Base-by-base conservation (phyloP, 257 asterid species). In the Lycium ferocissimum region DNA sequence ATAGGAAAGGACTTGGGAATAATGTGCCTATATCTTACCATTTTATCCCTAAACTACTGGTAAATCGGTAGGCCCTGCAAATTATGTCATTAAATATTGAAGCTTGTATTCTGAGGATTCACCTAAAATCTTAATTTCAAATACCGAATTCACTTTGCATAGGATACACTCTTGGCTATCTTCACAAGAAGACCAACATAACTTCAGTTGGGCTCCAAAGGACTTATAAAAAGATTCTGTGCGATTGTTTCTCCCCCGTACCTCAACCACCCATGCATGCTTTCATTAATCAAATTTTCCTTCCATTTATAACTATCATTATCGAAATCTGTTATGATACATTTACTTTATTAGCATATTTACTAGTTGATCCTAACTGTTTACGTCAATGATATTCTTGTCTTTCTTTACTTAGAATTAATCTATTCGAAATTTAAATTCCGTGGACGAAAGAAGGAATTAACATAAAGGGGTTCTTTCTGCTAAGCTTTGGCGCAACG, bases 91-190 rank as follows among this genome's bases (percentile, higher is more conserved):
- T 51, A 76, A 53, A 26, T 26, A 51, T 12, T 51, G 82, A 26
- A 76, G 47, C 63, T 26, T 76, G 63, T 26, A 76, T 26, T 51
- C 9, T 49, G 62, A 51, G 45, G 82, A 76, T 76, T 26, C 65
- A 6, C 49, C 65, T 1, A 14, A 26, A 54, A 76, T 7, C 57
- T 40, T 49, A 49, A 61, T 49, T 47, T 75, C 8, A 13, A 76
- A 22, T 47, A 22, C 14, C 47, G 0, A 12, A 14, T 76, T 51
- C 65, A 76, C 22, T 37, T 76, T 26, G 63, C 65, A 76, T 8
- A 26, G 53, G 15, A 22, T 76, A 76, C 0, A 15, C n/a, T 26
- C 43, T 51, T 14, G 40, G 65, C 0, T 51, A 26, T 51, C 61
- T 22, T 76, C n/a, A 47, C 45, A 22, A 75, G 7, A 75, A 49